A percentile compares a stretch with the other conserved stretches of the same genome.
These are phyloP conservation scores for Ogataea trehalophila DNA, from an alignment of 805 yeast species.

Conservation along the genomic window DNA sequence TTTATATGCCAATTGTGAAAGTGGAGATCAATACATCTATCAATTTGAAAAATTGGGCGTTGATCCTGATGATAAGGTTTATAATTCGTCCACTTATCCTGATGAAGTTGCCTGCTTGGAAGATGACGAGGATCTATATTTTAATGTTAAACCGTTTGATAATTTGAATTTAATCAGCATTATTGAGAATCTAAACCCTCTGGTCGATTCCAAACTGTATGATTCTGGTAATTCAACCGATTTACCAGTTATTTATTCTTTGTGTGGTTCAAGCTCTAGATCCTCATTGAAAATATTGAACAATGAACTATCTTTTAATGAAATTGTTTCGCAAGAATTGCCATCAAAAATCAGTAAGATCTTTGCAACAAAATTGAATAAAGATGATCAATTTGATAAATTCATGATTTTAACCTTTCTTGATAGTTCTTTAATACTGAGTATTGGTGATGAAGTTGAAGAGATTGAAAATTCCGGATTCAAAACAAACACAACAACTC, in stretches of 20 bases:
- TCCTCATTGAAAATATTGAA: constrained; percentile 44
- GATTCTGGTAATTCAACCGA: constrained; percentile 29
- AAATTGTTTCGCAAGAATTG: constrained; percentile 68
- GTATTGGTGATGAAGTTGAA: constrained; percentile 76
- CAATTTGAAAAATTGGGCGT: constrained; percentile 78
- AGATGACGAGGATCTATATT: constrained; percentile 16
- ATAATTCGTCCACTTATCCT: constrained; percentile 32
- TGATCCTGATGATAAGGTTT: constrained; percentile 32
- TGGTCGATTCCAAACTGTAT: constrained; percentile 37
- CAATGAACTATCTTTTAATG: constrained; percentile 57
- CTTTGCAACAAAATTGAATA: constrained; percentile 53
- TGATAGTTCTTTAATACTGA: constrained; percentile 65
- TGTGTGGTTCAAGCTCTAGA: constrained; percentile 40
- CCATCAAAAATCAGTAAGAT: constrained; percentile 61
- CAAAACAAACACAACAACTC: constrained; percentile 50
- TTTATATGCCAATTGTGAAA: constrained; percentile 60
- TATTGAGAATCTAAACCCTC: constrained; percentile 48
- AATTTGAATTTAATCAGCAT: constrained; percentile 58
- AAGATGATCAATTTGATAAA: constrained; percentile 47
- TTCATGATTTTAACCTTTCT: constrained; percentile 62
- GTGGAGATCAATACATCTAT: constrained; percentile 61
- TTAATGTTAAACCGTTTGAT: constrained; percentile 36
- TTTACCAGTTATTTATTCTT: constrained; percentile 37
- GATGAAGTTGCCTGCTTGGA: constrained; percentile 28
- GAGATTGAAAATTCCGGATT: constrained; percentile 62